These are phyloP conservation scores for Candida koratica DNA, from an alignment of 805 yeast species.

Conservation along the genomic window DNA sequence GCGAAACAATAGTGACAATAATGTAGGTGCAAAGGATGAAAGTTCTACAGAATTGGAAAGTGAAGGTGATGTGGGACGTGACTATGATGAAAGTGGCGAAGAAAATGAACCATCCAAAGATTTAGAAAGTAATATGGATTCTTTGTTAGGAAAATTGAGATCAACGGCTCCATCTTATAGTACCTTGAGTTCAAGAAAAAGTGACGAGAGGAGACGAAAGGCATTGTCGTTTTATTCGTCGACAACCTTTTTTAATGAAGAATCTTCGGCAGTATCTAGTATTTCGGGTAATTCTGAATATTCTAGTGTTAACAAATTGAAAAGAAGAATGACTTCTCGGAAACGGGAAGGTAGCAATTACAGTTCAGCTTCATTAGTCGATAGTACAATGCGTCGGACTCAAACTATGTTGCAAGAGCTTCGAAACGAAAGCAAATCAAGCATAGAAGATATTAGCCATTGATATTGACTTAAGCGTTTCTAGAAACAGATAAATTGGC, in stretches of 20 bases:
- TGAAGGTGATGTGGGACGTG: constrained; percentile 9
- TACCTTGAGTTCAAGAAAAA: constrained; percentile 14
- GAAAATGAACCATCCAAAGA: background rate
- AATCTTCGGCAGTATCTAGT: constrained; percentile 23
- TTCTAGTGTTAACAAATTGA: constrained; percentile 37
- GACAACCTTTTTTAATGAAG: constrained; percentile 16
- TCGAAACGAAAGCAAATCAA: constrained; percentile 14
- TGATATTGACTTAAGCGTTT: no score
- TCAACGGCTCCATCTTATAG: constrained; percentile 23
- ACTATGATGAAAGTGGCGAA: background rate
- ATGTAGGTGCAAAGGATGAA: constrained; percentile 16
- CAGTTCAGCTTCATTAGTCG: constrained; percentile 15
- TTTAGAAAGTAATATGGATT: constrained; percentile 32
- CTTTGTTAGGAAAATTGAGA: constrained; percentile 29
- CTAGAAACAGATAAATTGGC: no score
- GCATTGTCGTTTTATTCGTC: constrained; percentile 34
- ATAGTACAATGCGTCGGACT: constrained; percentile 34
- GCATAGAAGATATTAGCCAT: constrained; percentile 2
- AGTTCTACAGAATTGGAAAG: constrained; percentile 7
- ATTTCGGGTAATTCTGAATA: constrained; percentile 20
- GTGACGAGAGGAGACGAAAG: constrained; percentile 24
- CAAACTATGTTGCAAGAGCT: constrained; percentile 39
- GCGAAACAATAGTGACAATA: constrained; percentile 12
- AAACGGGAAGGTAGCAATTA: constrained; percentile 16
- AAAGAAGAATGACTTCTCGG: constrained; percentile 36